These are phyloP conservation scores for Oryza glaberrima DNA, from an alignment of 176 grass and related monocot genomes.

Conservation along the genomic window DNA sequence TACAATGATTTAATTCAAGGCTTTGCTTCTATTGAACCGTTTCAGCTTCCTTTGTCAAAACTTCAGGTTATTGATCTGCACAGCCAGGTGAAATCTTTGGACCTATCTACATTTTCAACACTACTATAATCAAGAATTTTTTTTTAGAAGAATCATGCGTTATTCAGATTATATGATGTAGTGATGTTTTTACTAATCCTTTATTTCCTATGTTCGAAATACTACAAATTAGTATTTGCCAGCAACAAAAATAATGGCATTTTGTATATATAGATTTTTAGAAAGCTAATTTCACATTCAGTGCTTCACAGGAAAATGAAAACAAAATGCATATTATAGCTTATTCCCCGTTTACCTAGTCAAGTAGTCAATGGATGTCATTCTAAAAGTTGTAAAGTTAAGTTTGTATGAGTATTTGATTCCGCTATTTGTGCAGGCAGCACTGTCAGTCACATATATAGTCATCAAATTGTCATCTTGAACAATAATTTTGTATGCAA, in stretches of 20 bases:
- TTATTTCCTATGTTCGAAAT: not conserved
- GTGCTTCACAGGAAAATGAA: not conserved
- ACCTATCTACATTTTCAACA: not conserved
- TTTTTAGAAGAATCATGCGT: not conserved
- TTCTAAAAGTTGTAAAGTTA: not conserved
- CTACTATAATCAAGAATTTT: not conserved
- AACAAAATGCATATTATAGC: not conserved
- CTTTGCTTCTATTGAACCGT: constrained; percentile 50
- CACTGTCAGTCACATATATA: not conserved
- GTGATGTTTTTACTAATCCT: not conserved
- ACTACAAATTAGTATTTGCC: not conserved
- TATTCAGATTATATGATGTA: constrained; percentile 17
- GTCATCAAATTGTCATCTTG: not conserved
- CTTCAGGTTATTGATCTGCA: constrained; percentile 60
- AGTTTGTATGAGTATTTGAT: not conserved
- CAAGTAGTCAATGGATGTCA: not conserved
- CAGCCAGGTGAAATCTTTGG: constrained; percentile 44
- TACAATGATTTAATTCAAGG: constrained; percentile 46
- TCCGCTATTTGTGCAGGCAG: not conserved
- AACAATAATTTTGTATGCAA: not conserved
- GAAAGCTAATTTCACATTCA: not conserved
- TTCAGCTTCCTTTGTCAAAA: constrained; percentile 55
- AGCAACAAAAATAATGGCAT: not conserved
- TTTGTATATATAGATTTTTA: not conserved
- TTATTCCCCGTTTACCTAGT: not conserved